Base-by-base conservation (phyloP, 1,284 basidiomycete species). In the Fomes fomentarius region DNA sequence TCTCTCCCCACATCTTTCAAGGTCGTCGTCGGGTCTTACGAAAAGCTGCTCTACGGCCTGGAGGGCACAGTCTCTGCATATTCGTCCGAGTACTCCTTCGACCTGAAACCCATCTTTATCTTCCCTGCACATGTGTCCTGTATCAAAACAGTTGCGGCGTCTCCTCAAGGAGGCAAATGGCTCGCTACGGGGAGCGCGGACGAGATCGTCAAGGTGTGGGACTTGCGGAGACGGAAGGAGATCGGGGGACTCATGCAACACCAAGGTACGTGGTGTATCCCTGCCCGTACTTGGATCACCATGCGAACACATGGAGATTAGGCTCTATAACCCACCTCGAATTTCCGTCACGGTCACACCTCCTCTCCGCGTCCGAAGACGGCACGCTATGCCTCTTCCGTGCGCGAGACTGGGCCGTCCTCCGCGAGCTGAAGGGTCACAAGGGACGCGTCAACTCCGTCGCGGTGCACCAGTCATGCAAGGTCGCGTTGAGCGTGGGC, bases 161-260 rank as follows among this genome's bases (percentile, higher is more conserved):
- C 89, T 1, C 92, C 94, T 1, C 74, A 81, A 5, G 92, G 93
- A 30, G 94, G 93, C 1, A 98, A 97, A 74, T 98, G 94, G 93
- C 80, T 98, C 14, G 96, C 94, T 4, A 96, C 93, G 0, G 96
- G 95, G 0, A 94, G 93, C 59, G 85, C 92, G 28, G 96, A 99
- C 70, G 96, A 98, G 74, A 91, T 95, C 51, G 79, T 98, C 67
- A 98, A 98, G 71, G 89, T 98, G n/a, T 98, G 96, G 96, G 95
- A 98, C 75, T 71, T 98, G 58, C 80, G 89, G 50, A 80, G 94
- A 68, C 76, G 87, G 66, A 96, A 96, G 70, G 96, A 98, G 72
- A 84, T 99, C 39, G 96, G 96, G 30, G 91, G 90, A 31, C 75
- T 99, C 50, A 91, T 92, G 77, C 94, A 97, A 56, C 95, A 97